phyloP scores from a whole-genome alignment of 805 yeast species.

The Cyberlindnera subsufficiens region DNA sequence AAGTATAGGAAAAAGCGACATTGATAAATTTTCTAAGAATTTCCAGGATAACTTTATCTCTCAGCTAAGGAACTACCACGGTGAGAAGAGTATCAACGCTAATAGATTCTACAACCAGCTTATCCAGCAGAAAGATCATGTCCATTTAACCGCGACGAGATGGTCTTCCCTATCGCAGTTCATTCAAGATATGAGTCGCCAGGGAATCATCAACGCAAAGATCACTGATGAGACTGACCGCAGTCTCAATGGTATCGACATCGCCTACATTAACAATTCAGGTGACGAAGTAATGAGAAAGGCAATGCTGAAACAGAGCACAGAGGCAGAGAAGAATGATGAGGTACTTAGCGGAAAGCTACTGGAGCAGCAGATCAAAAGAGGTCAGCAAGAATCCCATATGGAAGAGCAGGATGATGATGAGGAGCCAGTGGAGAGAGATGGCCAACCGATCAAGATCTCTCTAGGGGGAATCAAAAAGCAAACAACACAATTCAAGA shows the following conservation, averaged over 20 bases:
- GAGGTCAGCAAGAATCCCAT: constrained; percentile 25
- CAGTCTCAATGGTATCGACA: constrained; percentile 33
- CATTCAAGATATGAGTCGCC: constrained; percentile 50
- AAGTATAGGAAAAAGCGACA: constrained; percentile 39
- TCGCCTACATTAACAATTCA: constrained; percentile 51
- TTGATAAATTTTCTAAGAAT: constrained; percentile 52
- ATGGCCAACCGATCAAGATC: constrained; percentile 11
- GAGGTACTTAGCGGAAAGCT: constrained; percentile 37
- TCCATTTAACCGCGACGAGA: constrained; percentile 86
- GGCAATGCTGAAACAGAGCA: constrained; percentile 31
- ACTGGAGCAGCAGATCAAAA: constrained; percentile 48
- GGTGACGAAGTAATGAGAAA: constrained; percentile 40
- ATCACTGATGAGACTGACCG: constrained; percentile 25
- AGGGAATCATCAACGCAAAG: constrained; percentile 50
- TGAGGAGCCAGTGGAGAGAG: constrained; percentile 37
- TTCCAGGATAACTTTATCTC: constrained; percentile 63
- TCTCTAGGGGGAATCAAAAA: constrained; percentile 12
- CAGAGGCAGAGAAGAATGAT: constrained; percentile 34
- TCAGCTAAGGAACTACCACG: constrained; percentile 63
- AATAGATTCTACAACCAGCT: constrained; percentile 89
- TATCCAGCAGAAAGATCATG: constrained; percentile 74
- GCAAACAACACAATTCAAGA: constrained; percentile 6
- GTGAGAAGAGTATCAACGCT: constrained; percentile 72
- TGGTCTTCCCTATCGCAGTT: constrained; percentile 72
- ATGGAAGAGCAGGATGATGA: constrained; percentile 15